phyloP scores from a whole-genome alignment of 441 rosid species.

The Syzygium malaccense region DNA sequence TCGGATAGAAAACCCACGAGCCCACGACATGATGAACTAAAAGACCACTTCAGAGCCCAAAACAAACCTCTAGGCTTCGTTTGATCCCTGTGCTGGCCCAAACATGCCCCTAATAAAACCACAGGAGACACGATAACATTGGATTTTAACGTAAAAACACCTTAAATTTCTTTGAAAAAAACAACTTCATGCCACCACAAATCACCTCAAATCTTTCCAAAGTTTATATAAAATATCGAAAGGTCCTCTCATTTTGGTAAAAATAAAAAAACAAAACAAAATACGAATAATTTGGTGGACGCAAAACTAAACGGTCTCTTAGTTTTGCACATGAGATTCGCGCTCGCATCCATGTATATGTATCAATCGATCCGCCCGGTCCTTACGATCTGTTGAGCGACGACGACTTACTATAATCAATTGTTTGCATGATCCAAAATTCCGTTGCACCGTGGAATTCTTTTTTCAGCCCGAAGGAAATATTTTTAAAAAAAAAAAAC shows the following conservation, averaged over 20 bases:
- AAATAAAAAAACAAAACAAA: neutral
- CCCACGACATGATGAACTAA: neutral
- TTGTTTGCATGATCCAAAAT: neutral
- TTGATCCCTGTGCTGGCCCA: neutral
- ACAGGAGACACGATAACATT: neutral
- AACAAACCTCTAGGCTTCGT: neutral
- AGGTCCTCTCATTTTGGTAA: neutral
- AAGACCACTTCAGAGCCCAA: neutral
- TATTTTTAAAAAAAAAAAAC: neutral
- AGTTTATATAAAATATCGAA: neutral
- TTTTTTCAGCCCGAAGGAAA: neutral
- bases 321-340: too few relatives aligned
- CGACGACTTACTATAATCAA: neutral
- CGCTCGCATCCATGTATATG: neutral
- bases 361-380: neutral
- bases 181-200: neutral
- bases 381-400: neutral
- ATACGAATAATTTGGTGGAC: neutral
- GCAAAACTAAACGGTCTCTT: neutral
- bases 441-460: too few relatives aligned
- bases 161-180: neutral
- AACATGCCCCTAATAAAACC: neutral
- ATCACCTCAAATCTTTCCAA: neutral
- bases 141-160: neutral
- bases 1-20: neutral